Evolutionary conservation across 805 yeast species (phyloP).

Genomic region (Ogataea corticis): DNA sequence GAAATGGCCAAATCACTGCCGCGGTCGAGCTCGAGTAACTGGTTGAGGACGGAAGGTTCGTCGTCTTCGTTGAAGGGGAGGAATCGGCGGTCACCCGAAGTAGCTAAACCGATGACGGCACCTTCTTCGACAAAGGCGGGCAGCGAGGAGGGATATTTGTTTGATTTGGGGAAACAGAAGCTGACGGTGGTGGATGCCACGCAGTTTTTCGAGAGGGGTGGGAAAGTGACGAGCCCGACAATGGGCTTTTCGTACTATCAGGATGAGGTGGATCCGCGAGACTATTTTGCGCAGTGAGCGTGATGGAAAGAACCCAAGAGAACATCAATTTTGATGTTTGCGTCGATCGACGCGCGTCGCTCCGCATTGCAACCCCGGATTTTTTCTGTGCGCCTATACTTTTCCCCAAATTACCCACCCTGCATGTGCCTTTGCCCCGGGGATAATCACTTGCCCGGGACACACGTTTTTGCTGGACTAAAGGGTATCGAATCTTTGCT

Average conservation of each 20-base stretch:
- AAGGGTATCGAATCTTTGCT: no score
- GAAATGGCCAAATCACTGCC: not conserved
- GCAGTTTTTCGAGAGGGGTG: not conserved
- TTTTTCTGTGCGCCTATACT: not conserved
- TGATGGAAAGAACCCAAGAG: no score
- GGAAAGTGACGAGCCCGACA: not conserved
- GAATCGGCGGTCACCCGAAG: not conserved
- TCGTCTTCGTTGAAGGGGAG: not conserved
- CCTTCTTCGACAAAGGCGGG: not conserved
- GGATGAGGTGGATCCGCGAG: not conserved
- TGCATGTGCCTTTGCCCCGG: not conserved
- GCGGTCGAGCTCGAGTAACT: constrained; percentile 2
- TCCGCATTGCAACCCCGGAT: constrained; percentile 2
- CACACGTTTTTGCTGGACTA: not conserved
- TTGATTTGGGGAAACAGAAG: not conserved
- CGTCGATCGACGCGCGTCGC: constrained; percentile 1
- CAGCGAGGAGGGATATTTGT: no score
- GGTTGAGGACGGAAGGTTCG: not conserved
- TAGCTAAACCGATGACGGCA: constrained; percentile 2
- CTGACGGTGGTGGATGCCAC: not conserved
- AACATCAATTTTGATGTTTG: not conserved
- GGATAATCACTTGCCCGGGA: not conserved
- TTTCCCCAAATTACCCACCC: no score
- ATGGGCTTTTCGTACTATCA: constrained; percentile 16
- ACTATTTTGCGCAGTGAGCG: not conserved